Percentiles rank a stretch among this genome's conserved stretches.
Evolutionary conservation across 768 basidiomycete species (phyloP).

Genomic region (Russula abietina): DNA sequence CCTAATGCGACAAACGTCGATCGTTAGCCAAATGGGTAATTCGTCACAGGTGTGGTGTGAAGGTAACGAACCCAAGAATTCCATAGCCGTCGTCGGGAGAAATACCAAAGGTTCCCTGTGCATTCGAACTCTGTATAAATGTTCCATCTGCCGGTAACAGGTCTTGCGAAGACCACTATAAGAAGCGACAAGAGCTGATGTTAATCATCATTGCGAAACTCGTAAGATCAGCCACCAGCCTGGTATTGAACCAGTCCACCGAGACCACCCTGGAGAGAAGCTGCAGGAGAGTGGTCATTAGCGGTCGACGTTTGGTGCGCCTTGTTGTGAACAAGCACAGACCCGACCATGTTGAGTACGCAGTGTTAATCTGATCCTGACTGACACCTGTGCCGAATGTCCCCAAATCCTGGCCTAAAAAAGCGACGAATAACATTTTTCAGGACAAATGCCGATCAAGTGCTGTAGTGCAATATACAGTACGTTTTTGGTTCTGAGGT

Average conservation of each 20-base stretch:
- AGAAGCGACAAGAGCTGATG: not conserved
- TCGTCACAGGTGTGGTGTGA: not conserved
- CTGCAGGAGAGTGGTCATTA: slow-evolving; percentile 1
- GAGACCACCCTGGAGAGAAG: slow-evolving; percentile 2
- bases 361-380: slow-evolving; percentile 1
- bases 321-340: not conserved
- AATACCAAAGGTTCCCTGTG: not conserved
- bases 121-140: slow-evolving; percentile 6
- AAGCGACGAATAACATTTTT: not conserved
- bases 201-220: not conserved
- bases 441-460: not conserved
- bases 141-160: slow-evolving; percentile 9
- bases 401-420: slow-evolving; percentile 14
- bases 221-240: not conserved
- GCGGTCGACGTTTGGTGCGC: not conserved
- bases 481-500: slow-evolving; percentile 6
- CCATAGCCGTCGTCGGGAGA: slow-evolving; percentile 25
- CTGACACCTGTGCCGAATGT: slow-evolving; percentile 7
- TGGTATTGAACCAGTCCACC: slow-evolving; percentile 20
- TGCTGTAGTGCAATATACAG: not conserved
- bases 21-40: not conserved
- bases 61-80: slow-evolving; percentile 16
- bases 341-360: slow-evolving; percentile 18
- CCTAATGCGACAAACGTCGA: not conserved
- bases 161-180: slow-evolving; percentile 16